These are phyloP conservation scores for Xerocomellus dryophilus DNA, from an alignment of 768 basidiomycete genomes.

Conservation along the genomic window DNA sequence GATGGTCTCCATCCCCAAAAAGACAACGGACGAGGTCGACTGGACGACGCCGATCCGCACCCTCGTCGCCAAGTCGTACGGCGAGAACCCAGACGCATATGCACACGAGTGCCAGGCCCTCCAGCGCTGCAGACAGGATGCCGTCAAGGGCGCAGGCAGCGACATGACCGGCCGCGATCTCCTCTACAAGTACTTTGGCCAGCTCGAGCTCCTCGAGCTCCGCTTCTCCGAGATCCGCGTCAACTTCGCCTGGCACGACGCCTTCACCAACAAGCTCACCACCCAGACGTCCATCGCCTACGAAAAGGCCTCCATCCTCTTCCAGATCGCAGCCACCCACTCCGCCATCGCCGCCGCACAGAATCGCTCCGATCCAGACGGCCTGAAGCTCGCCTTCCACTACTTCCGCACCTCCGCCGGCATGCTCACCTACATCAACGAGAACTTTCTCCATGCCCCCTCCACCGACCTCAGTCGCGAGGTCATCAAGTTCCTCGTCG, in stretches of 20 bases:
- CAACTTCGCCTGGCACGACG: slow-evolving; percentile 95
- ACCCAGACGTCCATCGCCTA: slow-evolving; percentile 96
- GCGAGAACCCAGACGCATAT: slow-evolving; percentile 90
- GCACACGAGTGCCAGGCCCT: slow-evolving; percentile 77
- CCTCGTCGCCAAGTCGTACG: slow-evolving; percentile 88
- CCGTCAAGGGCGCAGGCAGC: slow-evolving; percentile 93
- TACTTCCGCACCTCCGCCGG: slow-evolving; percentile 89
- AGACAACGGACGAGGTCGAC: slow-evolving; percentile 95
- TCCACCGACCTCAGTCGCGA: slow-evolving; percentile 93
- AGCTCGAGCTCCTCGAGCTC: slow-evolving; percentile 94
- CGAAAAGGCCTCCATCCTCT: slow-evolving; percentile 96
- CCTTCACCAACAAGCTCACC: slow-evolving; percentile 90
- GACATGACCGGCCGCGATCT: slow-evolving; percentile 93
- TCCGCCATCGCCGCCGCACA: slow-evolving; percentile 86
- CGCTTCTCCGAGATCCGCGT: slow-evolving; percentile 96
- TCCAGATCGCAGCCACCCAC: slow-evolving; percentile 93
- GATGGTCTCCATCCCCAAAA: slow-evolving; percentile 89
- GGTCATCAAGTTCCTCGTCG: slow-evolving; percentile 88
- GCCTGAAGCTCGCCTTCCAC: slow-evolving; percentile 89
- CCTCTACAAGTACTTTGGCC: slow-evolving; percentile 99
- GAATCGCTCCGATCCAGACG: slow-evolving; percentile 85
- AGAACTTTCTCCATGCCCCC: slow-evolving; percentile 98
- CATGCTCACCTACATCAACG: slow-evolving; percentile 98
- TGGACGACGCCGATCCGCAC: slow-evolving; percentile 87
- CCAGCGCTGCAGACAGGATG: slow-evolving; percentile 92